A percentile compares a stretch with the other conserved stretches of the same genome.
phyloP scores from a whole-genome alignment of 2,329 filamentous ascomycete genomes.

The Apiospora sp. region DNA sequence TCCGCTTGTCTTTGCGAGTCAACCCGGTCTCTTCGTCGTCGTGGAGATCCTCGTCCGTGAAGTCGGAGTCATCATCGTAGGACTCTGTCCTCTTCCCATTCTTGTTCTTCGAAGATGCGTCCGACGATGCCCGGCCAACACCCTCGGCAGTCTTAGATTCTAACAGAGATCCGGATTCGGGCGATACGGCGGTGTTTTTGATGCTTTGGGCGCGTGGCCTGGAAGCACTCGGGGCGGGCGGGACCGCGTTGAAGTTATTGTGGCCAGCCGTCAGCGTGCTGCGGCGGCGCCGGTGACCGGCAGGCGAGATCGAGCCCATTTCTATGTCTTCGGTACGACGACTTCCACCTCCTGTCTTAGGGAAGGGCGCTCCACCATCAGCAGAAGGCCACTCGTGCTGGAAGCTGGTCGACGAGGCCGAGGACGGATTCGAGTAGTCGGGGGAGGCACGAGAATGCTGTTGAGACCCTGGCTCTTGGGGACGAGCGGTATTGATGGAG shows the following conservation, averaged over 20 bases:
- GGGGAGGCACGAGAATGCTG: constrained; percentile 34
- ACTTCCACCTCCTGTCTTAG: constrained; percentile 34
- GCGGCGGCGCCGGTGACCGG: constrained; percentile 62
- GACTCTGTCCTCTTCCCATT: constrained; percentile 30
- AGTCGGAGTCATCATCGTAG: constrained; percentile 58
- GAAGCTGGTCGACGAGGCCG: constrained; percentile 45
- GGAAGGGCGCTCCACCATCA: constrained; percentile 37
- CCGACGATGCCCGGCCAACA: constrained; percentile 28
- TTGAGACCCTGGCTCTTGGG: constrained; percentile 32
- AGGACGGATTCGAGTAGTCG: constrained; percentile 42
- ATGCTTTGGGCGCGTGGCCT: constrained; percentile 39
- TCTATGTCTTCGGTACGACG: constrained; percentile 56
- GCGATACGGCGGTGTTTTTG: constrained; percentile 36
- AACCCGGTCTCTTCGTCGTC: constrained; percentile 92
- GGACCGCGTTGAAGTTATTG: constrained; percentile 9
- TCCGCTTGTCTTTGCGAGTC: constrained; percentile 74
- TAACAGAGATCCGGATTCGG: background rate
- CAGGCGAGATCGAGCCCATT: constrained; percentile 59
- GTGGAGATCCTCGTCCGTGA: constrained; percentile 76
- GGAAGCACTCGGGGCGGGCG: constrained; percentile 36
- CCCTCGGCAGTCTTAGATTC: constrained; percentile 43
- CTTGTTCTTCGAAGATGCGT: constrained; percentile 34
- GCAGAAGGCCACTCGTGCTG: constrained; percentile 40
- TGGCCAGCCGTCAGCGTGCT: constrained; percentile 59
- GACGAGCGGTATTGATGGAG: background rate